Percentiles rank a stretch among this genome's conserved stretches.
Conservation (phyloP, 345 rosid genomes). For the Aurinia saxatilis region DNA sequence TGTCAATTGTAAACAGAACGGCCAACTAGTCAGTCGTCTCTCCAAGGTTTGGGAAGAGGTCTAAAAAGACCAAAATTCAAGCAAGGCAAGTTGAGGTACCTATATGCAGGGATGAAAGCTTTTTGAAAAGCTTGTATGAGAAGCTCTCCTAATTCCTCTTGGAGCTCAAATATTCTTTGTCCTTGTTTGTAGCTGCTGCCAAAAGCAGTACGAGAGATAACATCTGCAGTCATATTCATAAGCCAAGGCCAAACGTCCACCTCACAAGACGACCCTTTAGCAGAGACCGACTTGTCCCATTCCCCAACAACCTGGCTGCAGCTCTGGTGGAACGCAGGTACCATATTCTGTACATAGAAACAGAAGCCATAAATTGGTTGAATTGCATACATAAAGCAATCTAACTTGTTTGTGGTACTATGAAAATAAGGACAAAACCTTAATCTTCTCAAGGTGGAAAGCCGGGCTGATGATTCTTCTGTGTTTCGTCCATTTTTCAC, state of each 20-base stretch:
- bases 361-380: not conserved
- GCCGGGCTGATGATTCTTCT: constrained; percentile 40
- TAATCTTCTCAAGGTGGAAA: constrained; percentile 37
- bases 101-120: constrained; percentile 13
- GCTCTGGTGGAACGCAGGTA: constrained; percentile 31
- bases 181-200: constrained; percentile 33
- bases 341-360: constrained; percentile 18
- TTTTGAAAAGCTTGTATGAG: not conserved
- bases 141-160: constrained; percentile 6
- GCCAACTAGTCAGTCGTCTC: no score
- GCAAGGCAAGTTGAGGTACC: not conserved
- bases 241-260: constrained; percentile 32
- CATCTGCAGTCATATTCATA: constrained; percentile 26
- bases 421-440: constrained; percentile 10
- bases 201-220: constrained; percentile 35
- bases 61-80: not conserved
- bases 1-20: no score
- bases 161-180: constrained; percentile 27
- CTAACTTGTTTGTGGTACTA: not conserved
- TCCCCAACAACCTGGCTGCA: constrained; percentile 21
- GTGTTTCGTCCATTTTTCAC: constrained; percentile 40
- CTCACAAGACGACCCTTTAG: constrained; percentile 18
- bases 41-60: no score
- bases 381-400: not conserved
- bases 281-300: constrained; percentile 23